Evolutionary conservation across 192 early-diverging fungal genomes (phyloP), one percentile per base, ranked within the genome.

Genomic region (Kickxella alabastrina): DNA sequence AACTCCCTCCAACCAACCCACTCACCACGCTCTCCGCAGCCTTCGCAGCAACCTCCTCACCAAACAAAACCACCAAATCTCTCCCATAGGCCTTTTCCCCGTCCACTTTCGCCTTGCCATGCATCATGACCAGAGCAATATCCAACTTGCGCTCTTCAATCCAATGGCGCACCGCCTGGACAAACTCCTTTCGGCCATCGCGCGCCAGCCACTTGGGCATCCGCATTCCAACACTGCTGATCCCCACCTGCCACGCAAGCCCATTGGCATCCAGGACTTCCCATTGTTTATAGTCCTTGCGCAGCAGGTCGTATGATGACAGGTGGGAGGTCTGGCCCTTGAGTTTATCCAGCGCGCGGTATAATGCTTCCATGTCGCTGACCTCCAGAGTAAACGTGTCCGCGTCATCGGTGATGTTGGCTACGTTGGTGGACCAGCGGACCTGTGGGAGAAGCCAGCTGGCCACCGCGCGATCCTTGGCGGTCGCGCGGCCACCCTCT

Each of bases 271-370:
- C 61, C 14, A 28, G 10, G 8, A 78, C 49, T 4, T 49, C 36
- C 76, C 76, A 78, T 21, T 68, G 69, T 54, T 78, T 78, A 41
- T 78, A 78, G 54, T 78, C 76, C 47, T 78, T 78, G 43, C 76
- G 68, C 47, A 78, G 17, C 12, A 78, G 49, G 15, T 73, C 76
- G 6, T 23, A 15, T 1, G 69, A 26, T 10, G 69, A 52, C 1
- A 73, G 37, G 17, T 73, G 69, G 17, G 57, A 54, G 6, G 73
- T 61, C 28, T 45, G 31, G 34, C 65, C 65, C 25, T 66, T 72
- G 26, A 68, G 65, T 50, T 51, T 54, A 24, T 59, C 59, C 32
- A 66, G 52, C n/a, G 51, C 41, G n/a, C 12, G 25, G 35, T 62
- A 74, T 10, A 74, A 52, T 25, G 58, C 64, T 10, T 22, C 21